Evolutionary conservation across 2,329 filamentous ascomycete species (phyloP).

Genomic region (Ilyonectria mors-panacis): DNA sequence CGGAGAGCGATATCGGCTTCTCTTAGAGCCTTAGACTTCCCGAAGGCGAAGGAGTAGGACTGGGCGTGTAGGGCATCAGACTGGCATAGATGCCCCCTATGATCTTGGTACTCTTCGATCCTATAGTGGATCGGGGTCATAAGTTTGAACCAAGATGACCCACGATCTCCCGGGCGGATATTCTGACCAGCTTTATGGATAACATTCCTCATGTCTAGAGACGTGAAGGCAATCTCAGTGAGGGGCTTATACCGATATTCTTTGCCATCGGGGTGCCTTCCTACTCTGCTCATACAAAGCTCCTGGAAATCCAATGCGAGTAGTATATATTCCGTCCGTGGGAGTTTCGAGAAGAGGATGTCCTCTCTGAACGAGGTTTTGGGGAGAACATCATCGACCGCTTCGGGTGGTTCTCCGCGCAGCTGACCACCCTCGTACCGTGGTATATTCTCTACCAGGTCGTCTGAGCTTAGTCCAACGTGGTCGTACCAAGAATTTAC

Average conservation of each 20-base stretch:
- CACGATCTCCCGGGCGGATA: constrained; percentile 27
- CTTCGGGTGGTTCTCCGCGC: constrained; percentile 2
- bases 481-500: background rate
- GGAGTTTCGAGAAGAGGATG: constrained; percentile 2
- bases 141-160: constrained; percentile 35
- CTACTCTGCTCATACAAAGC: constrained; percentile 22
- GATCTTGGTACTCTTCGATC: constrained; percentile 26
- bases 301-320: constrained; percentile 30
- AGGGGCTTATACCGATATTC: constrained; percentile 22
- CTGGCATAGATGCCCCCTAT: constrained; percentile 27
- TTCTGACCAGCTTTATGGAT: background rate
- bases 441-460: background rate
- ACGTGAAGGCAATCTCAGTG: constrained; percentile 27
- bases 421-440: constrained; percentile 7
- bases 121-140: constrained; percentile 35
- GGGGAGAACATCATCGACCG: constrained; percentile 17
- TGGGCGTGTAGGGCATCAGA: constrained; percentile 15
- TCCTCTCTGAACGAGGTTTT: background rate
- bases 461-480: background rate
- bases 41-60: constrained; percentile 36
- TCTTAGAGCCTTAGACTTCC: constrained; percentile 26
- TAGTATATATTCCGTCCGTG: constrained; percentile 24
- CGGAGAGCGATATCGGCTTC: constrained; percentile 7
- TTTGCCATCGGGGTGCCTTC: background rate
- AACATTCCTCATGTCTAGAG: constrained; percentile 34